phyloP scores from a whole-genome alignment of 2,329 filamentous ascomycete species.

The Colletotrichum sp. region DNA sequence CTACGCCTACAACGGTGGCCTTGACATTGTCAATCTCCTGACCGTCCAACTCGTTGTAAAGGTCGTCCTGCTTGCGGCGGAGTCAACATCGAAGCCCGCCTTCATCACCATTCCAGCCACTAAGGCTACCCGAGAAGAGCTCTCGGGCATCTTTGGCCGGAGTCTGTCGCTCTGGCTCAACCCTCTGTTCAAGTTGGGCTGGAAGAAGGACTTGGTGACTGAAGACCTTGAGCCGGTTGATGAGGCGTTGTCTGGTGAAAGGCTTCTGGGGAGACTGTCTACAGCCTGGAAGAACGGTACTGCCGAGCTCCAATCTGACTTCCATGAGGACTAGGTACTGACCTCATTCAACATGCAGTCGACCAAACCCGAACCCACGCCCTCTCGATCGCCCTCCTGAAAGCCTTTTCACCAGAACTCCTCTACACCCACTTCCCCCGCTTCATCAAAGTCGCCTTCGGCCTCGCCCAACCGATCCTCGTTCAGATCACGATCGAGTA shows the following conservation, averaged over 20 bases:
- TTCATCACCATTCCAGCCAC: not conserved
- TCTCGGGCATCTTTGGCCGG: not conserved
- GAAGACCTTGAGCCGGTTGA: conserved; percentile 5
- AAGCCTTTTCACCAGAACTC: conserved; percentile 23
- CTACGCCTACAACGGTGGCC: no score
- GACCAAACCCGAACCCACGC: not conserved
- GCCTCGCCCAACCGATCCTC: conserved; percentile 50
- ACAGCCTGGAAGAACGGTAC: not conserved
- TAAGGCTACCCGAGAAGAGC: not conserved
- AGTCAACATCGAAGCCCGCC: not conserved
- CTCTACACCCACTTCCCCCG: conserved; percentile 31
- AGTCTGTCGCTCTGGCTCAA: not conserved
- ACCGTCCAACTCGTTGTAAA: not conserved
- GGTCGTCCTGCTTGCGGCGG: not conserved
- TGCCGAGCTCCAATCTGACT: not conserved
- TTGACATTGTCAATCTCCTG: not conserved
- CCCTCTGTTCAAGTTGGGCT: not conserved
- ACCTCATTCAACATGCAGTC: not conserved
- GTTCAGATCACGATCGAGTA: conserved; percentile 30
- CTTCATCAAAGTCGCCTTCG: conserved; percentile 39
- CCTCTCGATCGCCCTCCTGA: not conserved
- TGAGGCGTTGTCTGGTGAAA: not conserved
- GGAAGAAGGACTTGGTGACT: not conserved
- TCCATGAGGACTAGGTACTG: not conserved
- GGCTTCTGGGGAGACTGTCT: not conserved